Conservation (phyloP, 345 rosid genomes). For the Trapa bicornis region DNA sequence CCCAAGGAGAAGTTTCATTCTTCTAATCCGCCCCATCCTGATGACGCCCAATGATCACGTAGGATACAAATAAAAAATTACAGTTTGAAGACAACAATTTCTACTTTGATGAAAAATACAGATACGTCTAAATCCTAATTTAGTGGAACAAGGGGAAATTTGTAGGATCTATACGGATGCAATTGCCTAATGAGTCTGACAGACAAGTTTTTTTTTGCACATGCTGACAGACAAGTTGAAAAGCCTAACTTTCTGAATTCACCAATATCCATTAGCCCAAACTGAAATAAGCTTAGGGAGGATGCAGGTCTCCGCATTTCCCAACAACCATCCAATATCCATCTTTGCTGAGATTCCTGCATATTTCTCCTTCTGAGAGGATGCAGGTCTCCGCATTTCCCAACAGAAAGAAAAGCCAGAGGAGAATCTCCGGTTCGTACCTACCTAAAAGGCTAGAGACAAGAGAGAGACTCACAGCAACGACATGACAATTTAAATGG, state of each 20-base stretch:
- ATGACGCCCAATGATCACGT: not conserved
- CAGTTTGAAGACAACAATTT: not conserved
- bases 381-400: not conserved
- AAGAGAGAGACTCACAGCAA: not conserved
- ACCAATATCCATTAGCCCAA: not conserved
- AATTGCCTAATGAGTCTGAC: not conserved
- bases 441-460: conserved; percentile 1
- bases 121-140: not conserved
- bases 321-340: not conserved
- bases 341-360: not conserved
- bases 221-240: not conserved
- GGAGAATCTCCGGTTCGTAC: not conserved
- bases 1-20: not conserved
- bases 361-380: not conserved
- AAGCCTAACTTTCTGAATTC: not conserved
- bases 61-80: not conserved
- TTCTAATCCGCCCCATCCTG: not conserved
- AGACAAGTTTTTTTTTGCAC: no score
- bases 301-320: no score
- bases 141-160: not conserved
- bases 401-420: not conserved
- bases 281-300: not conserved
- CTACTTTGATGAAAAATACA: no score
- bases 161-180: not conserved
- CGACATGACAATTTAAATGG: not conserved